A percentile compares a stretch with the other conserved stretches of the same genome.
Evolutionary conservation across 208 protist genomes (phyloP).

Genomic region (Crithidia acanthocephali): DNA sequence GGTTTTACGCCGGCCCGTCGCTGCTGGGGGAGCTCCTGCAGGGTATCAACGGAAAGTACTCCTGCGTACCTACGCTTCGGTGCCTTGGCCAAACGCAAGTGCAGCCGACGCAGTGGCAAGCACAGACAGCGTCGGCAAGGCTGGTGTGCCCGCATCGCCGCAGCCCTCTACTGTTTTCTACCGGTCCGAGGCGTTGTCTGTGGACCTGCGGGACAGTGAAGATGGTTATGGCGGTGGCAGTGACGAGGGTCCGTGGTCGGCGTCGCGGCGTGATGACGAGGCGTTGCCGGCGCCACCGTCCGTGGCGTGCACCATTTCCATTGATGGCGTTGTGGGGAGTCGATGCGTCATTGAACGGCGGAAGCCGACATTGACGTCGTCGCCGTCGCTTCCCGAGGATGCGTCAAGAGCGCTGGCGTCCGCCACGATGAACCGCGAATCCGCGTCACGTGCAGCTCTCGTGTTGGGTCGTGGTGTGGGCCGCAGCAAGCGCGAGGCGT

Average conservation of each 20-base stretch:
- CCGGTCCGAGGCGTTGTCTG: constrained; percentile 9
- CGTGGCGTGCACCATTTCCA: constrained; percentile 22
- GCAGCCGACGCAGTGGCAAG: not conserved
- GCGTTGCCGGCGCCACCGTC: not conserved
- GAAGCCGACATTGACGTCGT: too few species aligned
- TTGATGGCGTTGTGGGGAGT: constrained; percentile 13
- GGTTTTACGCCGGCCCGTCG: constrained; percentile 60
- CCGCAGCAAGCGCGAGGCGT: constrained; percentile 49
- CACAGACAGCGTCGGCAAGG: not conserved
- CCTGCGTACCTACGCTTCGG: constrained; percentile 46
- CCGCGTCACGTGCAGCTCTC: constrained; percentile 9
- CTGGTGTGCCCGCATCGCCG: not conserved
- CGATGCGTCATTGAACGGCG: too few species aligned
- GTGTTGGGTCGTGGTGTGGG: constrained; percentile 60
- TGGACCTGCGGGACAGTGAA: not conserved
- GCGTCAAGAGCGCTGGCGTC: too few species aligned
- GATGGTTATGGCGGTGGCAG: not conserved
- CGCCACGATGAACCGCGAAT: not conserved
- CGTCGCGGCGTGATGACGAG: not conserved
- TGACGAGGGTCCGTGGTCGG: not conserved
- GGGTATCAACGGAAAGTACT: constrained; percentile 54
- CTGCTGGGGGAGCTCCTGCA: constrained; percentile 71
- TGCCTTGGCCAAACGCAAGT: not conserved
- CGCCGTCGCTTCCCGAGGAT: too few species aligned
- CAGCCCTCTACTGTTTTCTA: constrained; percentile 30